A percentile compares a stretch with the other conserved stretches of the same genome.
phyloP scores from a whole-genome alignment of 116 monocot genomes.

The Papilionanthe hybrid region DNA sequence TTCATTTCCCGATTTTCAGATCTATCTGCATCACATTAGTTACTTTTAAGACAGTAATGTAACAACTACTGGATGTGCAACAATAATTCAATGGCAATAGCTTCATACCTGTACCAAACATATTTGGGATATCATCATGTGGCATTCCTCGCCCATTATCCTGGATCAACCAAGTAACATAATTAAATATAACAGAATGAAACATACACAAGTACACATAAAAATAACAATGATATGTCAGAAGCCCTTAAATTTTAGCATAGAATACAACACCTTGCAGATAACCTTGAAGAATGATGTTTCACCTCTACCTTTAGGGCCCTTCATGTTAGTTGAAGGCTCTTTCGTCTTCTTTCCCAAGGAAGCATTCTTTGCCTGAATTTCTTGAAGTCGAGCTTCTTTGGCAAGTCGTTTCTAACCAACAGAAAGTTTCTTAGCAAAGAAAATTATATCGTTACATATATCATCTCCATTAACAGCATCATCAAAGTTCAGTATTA shows the following conservation, averaged over 20 bases:
- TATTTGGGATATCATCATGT: constrained; percentile 98
- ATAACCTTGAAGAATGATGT: constrained; percentile 83
- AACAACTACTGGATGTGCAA: not conserved
- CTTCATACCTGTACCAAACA: constrained; percentile 91
- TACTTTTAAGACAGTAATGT: not conserved
- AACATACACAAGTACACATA: not conserved
- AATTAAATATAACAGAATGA: not conserved
- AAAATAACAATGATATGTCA: not conserved
- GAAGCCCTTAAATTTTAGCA: not conserved
- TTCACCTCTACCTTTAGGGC: constrained; percentile 72
- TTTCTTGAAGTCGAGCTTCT: constrained; percentile 80
- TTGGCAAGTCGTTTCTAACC: constrained; percentile 84
- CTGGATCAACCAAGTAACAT: constrained; percentile 25
- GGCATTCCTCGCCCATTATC: constrained; percentile 99
- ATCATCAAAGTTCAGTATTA: not conserved
- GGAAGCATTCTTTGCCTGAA: constrained; percentile 69
- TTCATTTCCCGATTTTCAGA: not conserved
- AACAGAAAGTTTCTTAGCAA: constrained; percentile 1
- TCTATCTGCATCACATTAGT: not conserved
- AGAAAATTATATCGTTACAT: not conserved
- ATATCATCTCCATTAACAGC: not conserved
- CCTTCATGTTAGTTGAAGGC: constrained; percentile 33
- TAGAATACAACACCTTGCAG: constrained; percentile 62
- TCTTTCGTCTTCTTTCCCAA: constrained; percentile 85
- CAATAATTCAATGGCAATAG: constrained; percentile 6